Percentiles rank a stretch among this genome's conserved stretches.
Evolutionary conservation across 202 grass and related monocot genomes (phyloP).

Genomic region (Eragrostis tef): DNA sequence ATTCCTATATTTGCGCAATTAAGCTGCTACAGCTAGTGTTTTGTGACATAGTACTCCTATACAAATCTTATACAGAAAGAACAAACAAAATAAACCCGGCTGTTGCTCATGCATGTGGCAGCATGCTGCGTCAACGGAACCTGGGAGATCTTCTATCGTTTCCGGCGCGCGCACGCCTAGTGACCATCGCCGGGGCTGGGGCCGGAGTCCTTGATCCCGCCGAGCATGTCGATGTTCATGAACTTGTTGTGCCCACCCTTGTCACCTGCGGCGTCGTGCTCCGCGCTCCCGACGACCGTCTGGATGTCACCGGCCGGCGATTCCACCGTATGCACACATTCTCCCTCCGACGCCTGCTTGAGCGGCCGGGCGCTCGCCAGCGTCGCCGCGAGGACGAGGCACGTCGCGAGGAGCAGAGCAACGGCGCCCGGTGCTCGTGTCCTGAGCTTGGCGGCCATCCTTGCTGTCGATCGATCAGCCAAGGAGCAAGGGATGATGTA

Average conservation of each 20-base stretch:
- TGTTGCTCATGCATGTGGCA: background rate
- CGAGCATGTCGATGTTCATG: constrained; percentile 39
- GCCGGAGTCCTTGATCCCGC: constrained; percentile 55
- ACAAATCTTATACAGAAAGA: background rate
- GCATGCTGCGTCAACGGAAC: background rate
- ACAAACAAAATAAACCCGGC: background rate
- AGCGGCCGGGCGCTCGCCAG: constrained; percentile 38
- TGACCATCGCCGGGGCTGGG: constrained; percentile 66
- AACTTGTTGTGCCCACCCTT: background rate
- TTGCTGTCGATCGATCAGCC: background rate
- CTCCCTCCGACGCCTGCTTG: constrained; percentile 14
- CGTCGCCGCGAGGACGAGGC: background rate
- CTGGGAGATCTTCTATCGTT: background rate
- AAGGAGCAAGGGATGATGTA: background rate
- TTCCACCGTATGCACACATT: background rate
- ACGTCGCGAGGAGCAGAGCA: background rate
- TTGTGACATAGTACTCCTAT: background rate
- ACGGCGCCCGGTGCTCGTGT: background rate
- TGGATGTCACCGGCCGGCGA: constrained; percentile 22
- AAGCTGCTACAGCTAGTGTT: too few species aligned
- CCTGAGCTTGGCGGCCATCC: constrained; percentile 8
- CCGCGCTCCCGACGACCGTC: constrained; percentile 1
- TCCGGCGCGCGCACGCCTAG: constrained; percentile 14
- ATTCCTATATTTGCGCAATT: too few species aligned
- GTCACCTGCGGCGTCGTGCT: background rate